Evolutionary conservation across 2,329 filamentous ascomycete species (phyloP).

Genomic region (Colletotrichum spinosum): DNA sequence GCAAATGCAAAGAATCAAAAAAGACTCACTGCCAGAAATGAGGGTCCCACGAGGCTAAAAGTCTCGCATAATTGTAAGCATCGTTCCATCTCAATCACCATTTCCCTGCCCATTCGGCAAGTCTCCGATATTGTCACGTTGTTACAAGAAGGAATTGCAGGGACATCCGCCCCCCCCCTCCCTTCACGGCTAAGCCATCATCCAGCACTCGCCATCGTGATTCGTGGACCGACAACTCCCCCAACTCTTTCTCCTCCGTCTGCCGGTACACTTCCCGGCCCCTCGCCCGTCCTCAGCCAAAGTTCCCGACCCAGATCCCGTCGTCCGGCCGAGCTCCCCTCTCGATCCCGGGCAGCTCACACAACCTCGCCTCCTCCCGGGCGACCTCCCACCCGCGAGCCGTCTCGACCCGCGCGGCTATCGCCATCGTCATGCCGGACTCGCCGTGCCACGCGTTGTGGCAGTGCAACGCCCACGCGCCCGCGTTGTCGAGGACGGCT

Average conservation of each 20-base stretch:
- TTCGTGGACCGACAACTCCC: not conserved
- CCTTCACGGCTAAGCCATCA: not conserved
- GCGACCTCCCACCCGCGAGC: constrained; percentile 41
- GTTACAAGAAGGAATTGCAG: not conserved
- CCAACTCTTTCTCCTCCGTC: not conserved
- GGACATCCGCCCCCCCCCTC: not conserved
- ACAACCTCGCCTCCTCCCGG: constrained; percentile 43
- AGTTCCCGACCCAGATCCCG: constrained; percentile 50
- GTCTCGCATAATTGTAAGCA: too few relatives aligned
- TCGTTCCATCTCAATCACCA: too few relatives aligned
- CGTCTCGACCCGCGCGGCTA: constrained; percentile 52
- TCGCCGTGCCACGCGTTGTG: constrained; percentile 70
- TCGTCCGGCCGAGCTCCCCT: constrained; percentile 50
- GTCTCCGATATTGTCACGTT: too few relatives aligned
- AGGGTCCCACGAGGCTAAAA: too few relatives aligned
- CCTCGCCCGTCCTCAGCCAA: constrained; percentile 16
- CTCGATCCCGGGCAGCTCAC: constrained; percentile 43
- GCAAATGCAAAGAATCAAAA: too few relatives aligned
- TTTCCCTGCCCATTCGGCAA: too few relatives aligned
- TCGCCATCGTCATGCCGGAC: constrained; percentile 70
- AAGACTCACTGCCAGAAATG: too few relatives aligned
- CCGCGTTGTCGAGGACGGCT: constrained; percentile 68
- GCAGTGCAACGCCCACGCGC: constrained; percentile 69
- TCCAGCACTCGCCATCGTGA: not conserved
- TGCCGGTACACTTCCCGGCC: not conserved